Evolutionary conservation across 805 yeast species (phyloP), one percentile per base, ranked within the genome.

Genomic region (Candida stauntonica): DNA sequence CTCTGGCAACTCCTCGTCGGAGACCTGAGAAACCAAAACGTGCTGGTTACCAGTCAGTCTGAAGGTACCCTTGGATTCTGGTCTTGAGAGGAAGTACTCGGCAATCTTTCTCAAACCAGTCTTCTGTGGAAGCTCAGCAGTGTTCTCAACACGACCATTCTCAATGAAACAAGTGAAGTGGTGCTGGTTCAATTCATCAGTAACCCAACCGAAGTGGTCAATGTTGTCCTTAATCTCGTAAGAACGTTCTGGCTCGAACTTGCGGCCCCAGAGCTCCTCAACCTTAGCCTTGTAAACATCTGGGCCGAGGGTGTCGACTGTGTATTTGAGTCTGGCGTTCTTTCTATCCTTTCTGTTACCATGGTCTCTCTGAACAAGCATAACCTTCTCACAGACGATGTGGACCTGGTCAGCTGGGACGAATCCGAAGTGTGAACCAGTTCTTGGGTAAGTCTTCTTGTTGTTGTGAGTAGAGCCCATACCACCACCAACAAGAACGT

Each of bases 391-490:
- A 62, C 95, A 86, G 16, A 82, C 96, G 36, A 73, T 63, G 45
- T 77, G 79, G 34, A 86, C 72, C 60, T 87, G 75, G 35, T 81
- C 89, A 44, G 70, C 69, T 4, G 77, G 48, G 34, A 81, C 79
- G 57, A 67, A 91, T 19, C 98, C 98, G 49, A 91, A 74, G 64
- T 78, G 66, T 15, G 95, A 81, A 46, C 96, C 98, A 5, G 95
- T 77, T 67, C 98, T 77, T 54, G 98, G 98, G 60, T 91, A 91
- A 0, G 98, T 91, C 73, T 91, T 91, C 58, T 82, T 83, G 70
- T 91, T 91, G 73, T 89, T 91, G 63, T 91, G 98, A 12, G 98
- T 91, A 29, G 95, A 77, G 55, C 98, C 98, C 98, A 91, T 91
- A 73, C 98, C 98, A 68, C 98, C 98, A 63, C 98, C 98, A 48